Percentiles rank a stretch among this genome's conserved stretches.
Conservation (phyloP, 495 filamentous ascomycete genomes). For the Neurospora sublineolata region DNA sequence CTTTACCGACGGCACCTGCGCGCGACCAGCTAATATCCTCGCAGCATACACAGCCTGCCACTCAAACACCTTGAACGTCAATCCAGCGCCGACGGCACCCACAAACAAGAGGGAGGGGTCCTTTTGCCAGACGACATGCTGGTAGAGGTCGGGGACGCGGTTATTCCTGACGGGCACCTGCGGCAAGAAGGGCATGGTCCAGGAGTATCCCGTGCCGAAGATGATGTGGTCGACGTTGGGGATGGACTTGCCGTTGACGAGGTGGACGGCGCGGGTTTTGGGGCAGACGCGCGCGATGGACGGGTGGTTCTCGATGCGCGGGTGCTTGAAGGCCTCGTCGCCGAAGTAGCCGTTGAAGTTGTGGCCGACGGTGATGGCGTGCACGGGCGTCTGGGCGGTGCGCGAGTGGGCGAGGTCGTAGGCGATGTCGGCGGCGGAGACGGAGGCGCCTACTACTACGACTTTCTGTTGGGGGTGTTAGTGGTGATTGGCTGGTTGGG, state of each 20-base stretch:
- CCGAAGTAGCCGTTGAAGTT: slow-evolving; percentile 42
- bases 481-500: no score
- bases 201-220: slow-evolving; percentile 47
- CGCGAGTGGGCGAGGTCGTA: slow-evolving; percentile 44
- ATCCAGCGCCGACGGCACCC: slow-evolving; percentile 22
- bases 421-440: slow-evolving; percentile 64
- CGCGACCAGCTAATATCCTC: slow-evolving; percentile 25
- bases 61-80: slow-evolving; percentile 31
- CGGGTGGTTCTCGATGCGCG: slow-evolving; percentile 30
- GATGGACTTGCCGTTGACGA: slow-evolving; percentile 39
- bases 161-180: slow-evolving; percentile 39
- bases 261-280: slow-evolving; percentile 26
- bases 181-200: slow-evolving; percentile 44
- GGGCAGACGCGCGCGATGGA: slow-evolving; percentile 32
- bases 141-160: slow-evolving; percentile 43
- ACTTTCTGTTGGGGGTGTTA: slow-evolving; percentile 26
- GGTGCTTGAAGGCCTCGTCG: slow-evolving; percentile 39
- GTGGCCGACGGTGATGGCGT: slow-evolving; percentile 22
- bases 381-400: slow-evolving; percentile 19
- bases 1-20: slow-evolving; percentile 26
- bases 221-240: slow-evolving; percentile 43
- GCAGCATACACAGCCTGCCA: slow-evolving; percentile 32
- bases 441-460: slow-evolving; percentile 58
- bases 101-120: slow-evolving; percentile 28
- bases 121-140: slow-evolving; percentile 42